phyloP scores from a whole-genome alignment of 352 stramenopile species.

The Phytophthora fragariae region DNA sequence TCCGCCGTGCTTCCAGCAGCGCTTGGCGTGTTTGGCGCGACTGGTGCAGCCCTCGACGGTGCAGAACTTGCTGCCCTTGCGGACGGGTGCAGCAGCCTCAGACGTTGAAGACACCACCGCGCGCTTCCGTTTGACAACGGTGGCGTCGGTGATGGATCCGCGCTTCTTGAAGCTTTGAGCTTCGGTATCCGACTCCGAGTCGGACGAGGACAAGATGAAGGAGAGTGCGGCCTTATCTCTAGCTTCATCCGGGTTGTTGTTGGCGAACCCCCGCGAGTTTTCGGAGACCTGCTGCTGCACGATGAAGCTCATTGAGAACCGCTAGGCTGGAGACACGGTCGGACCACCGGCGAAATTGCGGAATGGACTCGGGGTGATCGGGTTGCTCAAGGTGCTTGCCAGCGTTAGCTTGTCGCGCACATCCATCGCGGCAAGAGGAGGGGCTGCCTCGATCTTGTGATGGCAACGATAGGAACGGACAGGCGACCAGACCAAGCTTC shows the following conservation, averaged over 20 bases:
- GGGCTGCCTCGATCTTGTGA: conserved; percentile 31
- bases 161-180: neutral
- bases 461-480: conserved; percentile 29
- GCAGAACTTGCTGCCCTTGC: conserved; percentile 63
- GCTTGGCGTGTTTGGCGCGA: conserved; percentile 56
- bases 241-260: conserved; percentile 10
- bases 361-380: conserved; percentile 30
- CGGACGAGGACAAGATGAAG: conserved; percentile 45
- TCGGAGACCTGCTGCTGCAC: conserved; percentile 26
- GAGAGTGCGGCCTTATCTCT: conserved; percentile 42
- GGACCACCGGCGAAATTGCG: conserved; percentile 27
- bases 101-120: conserved; percentile 1
- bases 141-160: conserved; percentile 5
- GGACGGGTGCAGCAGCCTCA: conserved; percentile 7
- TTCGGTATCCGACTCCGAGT: conserved; percentile 37
- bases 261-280: conserved; percentile 9
- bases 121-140: conserved; percentile 28
- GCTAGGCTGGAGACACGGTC: conserved; percentile 32
- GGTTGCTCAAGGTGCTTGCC: conserved; percentile 21
- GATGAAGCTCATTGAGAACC: conserved; percentile 8
- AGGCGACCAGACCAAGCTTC: conserved; percentile 14
- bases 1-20: conserved; percentile 66
- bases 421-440: conserved; percentile 40
- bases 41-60: conserved; percentile 52
- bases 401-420: conserved; percentile 42